Evolutionary conservation across 1,284 basidiomycete species (phyloP).

Genomic region (Ustilago tritici): DNA sequence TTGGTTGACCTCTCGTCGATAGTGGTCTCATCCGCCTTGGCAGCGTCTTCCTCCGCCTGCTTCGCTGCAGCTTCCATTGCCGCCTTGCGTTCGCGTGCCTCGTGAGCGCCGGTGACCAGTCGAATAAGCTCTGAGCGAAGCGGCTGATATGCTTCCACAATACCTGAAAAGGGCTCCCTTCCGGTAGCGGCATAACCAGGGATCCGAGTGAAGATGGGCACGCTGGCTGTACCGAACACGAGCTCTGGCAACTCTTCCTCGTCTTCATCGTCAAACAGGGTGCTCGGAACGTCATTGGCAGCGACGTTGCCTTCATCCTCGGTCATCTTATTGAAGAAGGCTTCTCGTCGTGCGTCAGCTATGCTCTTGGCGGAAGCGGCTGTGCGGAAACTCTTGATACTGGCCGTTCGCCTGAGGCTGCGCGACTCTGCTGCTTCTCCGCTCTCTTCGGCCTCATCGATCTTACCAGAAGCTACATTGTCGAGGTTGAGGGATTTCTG

Average conservation of each 20-base stretch:
- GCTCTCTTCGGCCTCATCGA: slow-evolving; percentile 54
- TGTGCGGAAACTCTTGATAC: slow-evolving; percentile 57
- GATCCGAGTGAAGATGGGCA: slow-evolving; percentile 57
- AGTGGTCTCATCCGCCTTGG: slow-evolving; percentile 45
- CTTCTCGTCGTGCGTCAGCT: slow-evolving; percentile 58
- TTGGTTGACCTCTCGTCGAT: slow-evolving; percentile 44
- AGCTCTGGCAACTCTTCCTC: slow-evolving; percentile 65
- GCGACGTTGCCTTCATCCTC: slow-evolving; percentile 24
- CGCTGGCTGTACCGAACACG: slow-evolving; percentile 64
- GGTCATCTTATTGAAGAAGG: slow-evolving; percentile 57
- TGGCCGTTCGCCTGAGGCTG: slow-evolving; percentile 50
- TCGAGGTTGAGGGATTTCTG: slow-evolving; percentile 33
- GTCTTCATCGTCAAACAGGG: slow-evolving; percentile 54
- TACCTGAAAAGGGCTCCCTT: slow-evolving; percentile 29
- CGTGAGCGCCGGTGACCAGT: slow-evolving; percentile 30
- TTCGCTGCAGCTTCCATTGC: slow-evolving; percentile 42
- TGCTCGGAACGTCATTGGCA: slow-evolving; percentile 12
- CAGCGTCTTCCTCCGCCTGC: slow-evolving; percentile 42
- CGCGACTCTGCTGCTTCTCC: slow-evolving; percentile 16
- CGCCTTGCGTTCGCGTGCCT: slow-evolving; percentile 41
- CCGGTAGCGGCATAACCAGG: slow-evolving; percentile 3
- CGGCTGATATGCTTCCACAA: slow-evolving; percentile 39
- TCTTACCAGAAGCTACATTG: slow-evolving; percentile 23
- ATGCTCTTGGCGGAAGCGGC: slow-evolving; percentile 49
- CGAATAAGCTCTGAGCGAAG: slow-evolving; percentile 40